Percentiles rank a stretch among this genome's conserved stretches.
These are phyloP conservation scores for Bertia moriformis DNA, from an alignment of 2,329 filamentous ascomycete genomes.

Conservation along the genomic window DNA sequence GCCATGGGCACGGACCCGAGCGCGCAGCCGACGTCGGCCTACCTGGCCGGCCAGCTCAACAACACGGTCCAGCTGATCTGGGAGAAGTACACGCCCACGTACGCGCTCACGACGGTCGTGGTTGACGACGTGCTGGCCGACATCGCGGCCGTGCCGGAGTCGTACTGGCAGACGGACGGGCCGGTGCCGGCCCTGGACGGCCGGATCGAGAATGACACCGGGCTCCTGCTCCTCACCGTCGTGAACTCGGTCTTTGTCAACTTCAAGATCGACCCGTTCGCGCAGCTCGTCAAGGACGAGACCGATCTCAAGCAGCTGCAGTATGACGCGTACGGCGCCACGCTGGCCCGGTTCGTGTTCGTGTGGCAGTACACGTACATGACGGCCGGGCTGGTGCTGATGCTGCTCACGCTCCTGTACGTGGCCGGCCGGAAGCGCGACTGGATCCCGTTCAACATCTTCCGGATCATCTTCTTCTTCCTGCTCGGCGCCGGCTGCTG, in stretches of 20 bases:
- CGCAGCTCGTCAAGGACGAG: conserved; percentile 2
- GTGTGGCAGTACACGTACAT: conserved; percentile 8
- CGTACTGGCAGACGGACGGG: no score
- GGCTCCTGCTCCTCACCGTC: no score
- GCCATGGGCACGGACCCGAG: background rate
- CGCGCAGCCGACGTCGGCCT: background rate
- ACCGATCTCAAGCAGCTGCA: conserved; percentile 3
- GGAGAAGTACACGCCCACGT: no score
- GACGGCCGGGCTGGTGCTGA: conserved; percentile 8
- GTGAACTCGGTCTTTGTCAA: conserved; percentile 8
- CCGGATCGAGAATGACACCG: no score
- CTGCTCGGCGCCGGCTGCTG: conserved; percentile 8
- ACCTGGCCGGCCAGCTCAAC: no score
- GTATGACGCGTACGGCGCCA: conserved; percentile 2
- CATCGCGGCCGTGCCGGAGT: no score
- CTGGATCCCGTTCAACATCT: conserved; percentile 10
- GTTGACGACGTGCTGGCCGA: no score
- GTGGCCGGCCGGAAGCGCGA: conserved; percentile 5
- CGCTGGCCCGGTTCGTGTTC: conserved; percentile 3
- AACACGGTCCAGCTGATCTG: no score
- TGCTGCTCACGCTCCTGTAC: conserved; percentile 10
- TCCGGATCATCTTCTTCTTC: conserved; percentile 8
- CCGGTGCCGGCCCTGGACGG: no score
- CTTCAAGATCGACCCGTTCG: conserved; percentile 8
- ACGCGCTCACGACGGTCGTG: no score